Base-by-base conservation (phyloP, 1,284 basidiomycete genomes). In the Ceratobasidium sp. region DNA sequence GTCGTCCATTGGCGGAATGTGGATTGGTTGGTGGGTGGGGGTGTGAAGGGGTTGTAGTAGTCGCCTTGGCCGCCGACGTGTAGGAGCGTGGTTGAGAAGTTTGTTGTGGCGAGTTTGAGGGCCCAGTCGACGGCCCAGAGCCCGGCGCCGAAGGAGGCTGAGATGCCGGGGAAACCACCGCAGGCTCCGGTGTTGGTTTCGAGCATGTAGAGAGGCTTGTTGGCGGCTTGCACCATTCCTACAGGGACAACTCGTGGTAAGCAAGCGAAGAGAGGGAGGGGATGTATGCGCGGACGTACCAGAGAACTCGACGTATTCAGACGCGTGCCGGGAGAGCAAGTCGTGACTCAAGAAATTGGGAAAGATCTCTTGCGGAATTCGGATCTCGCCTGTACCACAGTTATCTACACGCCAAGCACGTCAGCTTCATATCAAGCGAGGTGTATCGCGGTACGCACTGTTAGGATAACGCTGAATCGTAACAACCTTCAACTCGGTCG, bases 71-170 rank as follows among this genome's bases (percentile, higher is more conserved):
- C 78, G 4, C 64, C 64, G 24, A 66, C 64, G 64, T 66, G 50
- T 85, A 0, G 86, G n/a, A 71, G 22, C 15, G 60, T 73, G 33
- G 63, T 31, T 17, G 66, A 85, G 78, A 91, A 91, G 79, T 90
- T 90, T 75, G 82, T 82, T 77, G 85, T 84, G 11, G 89, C 90
- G 87, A 91, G 86, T 79, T 88, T 85, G 74, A 92, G 82, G 1
- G 83, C 86, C 80, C 90, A 90, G 79, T 92, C 91, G 27, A 90
- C 73, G 0, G 83, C 88, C 93, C 93, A 94, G 29, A 94, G 84
- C 1, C 91, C 87, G 0, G 89, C 89, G 3, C 88, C 91, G 79
- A 92, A 94, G 31, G 86, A 87, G 79, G 86, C 83, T 56, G 84
- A 84, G 51, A 86, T 78, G 15, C 85, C 85, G 8, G 82, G 77